phyloP scores from a whole-genome alignment of 352 stramenopile genomes.

The Phytopythium montanum region DNA sequence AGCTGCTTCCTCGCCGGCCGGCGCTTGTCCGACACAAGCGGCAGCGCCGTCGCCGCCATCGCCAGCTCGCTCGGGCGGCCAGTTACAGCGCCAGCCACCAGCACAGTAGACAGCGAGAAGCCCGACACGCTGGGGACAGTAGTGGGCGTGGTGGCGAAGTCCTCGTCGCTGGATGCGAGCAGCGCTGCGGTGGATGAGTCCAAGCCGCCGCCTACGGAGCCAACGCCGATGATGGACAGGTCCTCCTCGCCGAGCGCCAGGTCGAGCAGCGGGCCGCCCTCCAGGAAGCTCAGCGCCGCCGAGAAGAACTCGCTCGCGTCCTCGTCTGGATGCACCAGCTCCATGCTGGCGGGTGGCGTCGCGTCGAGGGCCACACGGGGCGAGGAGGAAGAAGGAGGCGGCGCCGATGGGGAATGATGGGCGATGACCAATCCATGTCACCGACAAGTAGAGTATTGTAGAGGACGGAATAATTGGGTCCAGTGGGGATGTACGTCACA shows the following conservation, averaged over 20 bases:
- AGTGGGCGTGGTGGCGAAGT: background rate
- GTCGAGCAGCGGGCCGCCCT: slow-evolving; percentile 11
- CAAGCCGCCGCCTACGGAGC: background rate
- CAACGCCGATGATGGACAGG: background rate
- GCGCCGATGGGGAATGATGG: background rate
- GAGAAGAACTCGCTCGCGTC: slow-evolving; percentile 23
- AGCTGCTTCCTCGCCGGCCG: slow-evolving; percentile 22
- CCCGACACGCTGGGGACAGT: background rate
- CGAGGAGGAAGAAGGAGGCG: background rate
- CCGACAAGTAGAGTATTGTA: background rate
- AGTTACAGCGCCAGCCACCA: background rate
- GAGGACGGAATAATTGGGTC: background rate
- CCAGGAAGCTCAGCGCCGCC: slow-evolving; percentile 22
- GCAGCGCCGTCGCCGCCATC: slow-evolving; percentile 7
- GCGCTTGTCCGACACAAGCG: slow-evolving; percentile 6
- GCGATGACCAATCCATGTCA: background rate
- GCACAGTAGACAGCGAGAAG: background rate
- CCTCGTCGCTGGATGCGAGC: background rate
- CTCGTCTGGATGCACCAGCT: slow-evolving; percentile 18
- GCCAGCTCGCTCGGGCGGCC: too few relatives aligned
- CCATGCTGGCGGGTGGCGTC: too few relatives aligned
- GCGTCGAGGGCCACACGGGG: too few relatives aligned
- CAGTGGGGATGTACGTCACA: background rate
- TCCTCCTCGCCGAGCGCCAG: background rate
- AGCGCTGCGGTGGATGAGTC: background rate